Evolutionary conservation across 192 early-diverging fungal species (phyloP).

Genomic region (Coemansia sp.): DNA sequence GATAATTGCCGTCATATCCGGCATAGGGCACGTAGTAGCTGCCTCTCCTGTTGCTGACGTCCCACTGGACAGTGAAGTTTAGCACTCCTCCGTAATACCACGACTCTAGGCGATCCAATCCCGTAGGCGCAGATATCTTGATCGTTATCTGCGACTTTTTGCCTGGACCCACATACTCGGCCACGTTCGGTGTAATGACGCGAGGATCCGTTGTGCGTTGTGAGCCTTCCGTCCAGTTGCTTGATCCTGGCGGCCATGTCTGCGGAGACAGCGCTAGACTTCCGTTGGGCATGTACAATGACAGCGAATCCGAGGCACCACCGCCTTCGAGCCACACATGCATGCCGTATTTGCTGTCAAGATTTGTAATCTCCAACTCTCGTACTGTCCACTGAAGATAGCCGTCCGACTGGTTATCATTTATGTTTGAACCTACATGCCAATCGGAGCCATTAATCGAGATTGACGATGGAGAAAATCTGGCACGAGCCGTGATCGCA

Average conservation of each 20-base stretch:
- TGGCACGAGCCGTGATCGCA: conserved; percentile 57
- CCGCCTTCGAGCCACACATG: conserved; percentile 4
- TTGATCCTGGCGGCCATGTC: conserved; percentile 9
- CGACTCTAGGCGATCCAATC: conserved; percentile 26
- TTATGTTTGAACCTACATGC: conserved; percentile 21
- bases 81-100: conserved; percentile 56
- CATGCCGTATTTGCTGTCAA: conserved; percentile 15
- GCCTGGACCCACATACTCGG: conserved; percentile 24
- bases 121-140: conserved; percentile 22
- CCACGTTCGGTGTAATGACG: not conserved
- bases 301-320: conserved; percentile 21
- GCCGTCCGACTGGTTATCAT: conserved; percentile 25
- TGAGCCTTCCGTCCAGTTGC: not conserved
- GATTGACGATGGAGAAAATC: conserved; percentile 59
- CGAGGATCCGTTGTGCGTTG: not conserved
- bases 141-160: conserved; percentile 5
- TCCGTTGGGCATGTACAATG: conserved; percentile 23
- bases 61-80: conserved; percentile 29
- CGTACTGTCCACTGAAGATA: conserved; percentile 9
- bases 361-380: conserved; percentile 13
- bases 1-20: conserved; percentile 45
- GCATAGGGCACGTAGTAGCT: conserved; percentile 41
- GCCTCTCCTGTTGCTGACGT: not conserved
- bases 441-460: conserved; percentile 50
- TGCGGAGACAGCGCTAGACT: conserved; percentile 9